Evolutionary conservation across 192 early-diverging fungal species (phyloP), one percentile per base, ranked within the genome.

Genomic region (Umbelopsis vinacea): DNA sequence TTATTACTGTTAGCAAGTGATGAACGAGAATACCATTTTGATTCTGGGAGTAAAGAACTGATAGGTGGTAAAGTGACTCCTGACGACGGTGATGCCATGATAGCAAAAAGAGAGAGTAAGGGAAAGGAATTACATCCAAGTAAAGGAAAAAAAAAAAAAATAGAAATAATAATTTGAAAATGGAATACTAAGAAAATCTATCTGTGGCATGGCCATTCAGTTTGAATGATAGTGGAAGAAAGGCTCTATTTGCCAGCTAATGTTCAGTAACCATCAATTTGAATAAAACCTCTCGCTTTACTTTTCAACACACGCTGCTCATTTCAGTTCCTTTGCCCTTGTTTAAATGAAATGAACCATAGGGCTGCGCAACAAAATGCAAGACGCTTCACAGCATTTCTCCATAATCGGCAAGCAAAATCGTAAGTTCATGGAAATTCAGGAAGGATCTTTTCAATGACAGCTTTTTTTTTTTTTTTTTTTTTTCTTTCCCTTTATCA

Each of bases 1-100:
- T 63, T 63, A 17, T 63, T 63, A 14, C 14, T 24, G 53, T 54
- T 37, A 35, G 57, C 23, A 19, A 24, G 33, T 12, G 29, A 35
- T 37, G 57, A 63, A 10, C 14, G 35, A 15, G 57, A 6, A 15
- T 63, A 29, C 57, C 57, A 63, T 19, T 35, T 63, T 35, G 57
- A 63, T 29, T 63, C 57, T 63, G 57, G 33, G 15, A 63, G 26
- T 33, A 63, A 63, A 2, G 26, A 35, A 63, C 57, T 63, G 29
- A 63, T 63, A 63, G 57, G 57, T 6, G 57, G 57, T 63, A 63
- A 63, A 63, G 57, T 63, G 57, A 63, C 57, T 63, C 57, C 57
- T n/a, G 23, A 37, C 33, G 57, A 35, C 2, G 57, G n/a, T n/a
- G 57, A 37, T 19, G 26, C 33, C 57, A 63, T 63, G 57, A 37